Evolutionary conservation across 805 yeast species (phyloP), one percentile per base, ranked within the genome.

Genomic region (Ogataea henricii): DNA sequence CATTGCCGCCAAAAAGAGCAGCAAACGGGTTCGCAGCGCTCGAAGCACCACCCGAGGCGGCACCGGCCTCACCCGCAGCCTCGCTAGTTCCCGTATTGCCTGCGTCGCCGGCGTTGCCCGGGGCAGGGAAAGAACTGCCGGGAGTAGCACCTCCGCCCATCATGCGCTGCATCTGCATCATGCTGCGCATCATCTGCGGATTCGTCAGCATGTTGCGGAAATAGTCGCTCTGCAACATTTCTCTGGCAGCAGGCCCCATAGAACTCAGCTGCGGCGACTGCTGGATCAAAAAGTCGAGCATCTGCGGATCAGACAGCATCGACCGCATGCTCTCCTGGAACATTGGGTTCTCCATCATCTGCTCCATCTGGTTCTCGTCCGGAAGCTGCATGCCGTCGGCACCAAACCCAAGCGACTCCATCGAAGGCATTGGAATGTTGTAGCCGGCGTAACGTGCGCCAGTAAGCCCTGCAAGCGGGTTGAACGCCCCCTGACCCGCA

Each of bases 361-460:
- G 73, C 29, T 81, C 72, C 68, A 92, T 64, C 52, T 87, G 90
- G 43, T 85, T 91, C 40, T 88, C 86, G 57, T 81, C 83, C 10
- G 96, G 91, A 58, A 84, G 70, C 39, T 78, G 80, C 88, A 86
- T 80, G 14, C 97, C 98, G 66, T 91, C 97, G 22, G 96, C 91
- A 1, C 97, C 97, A 71, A 92, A 90, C 13, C 69, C 69, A 20
- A 65, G 48, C 17, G 62, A 59, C 48, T 65, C 69, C 86, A 89
- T 79, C 3, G 87, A 77, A 4, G 99, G 98, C 67, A 94, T 74
- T 59, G 89, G 91, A 6, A 90, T 79, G 41, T 73, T 70, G 58
- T 82, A 83, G 1, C 99, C 99, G 2, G 98, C 97, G 62, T 90
- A 94, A 46, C 97, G 81, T 1, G 98, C 98, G 42, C 96, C 92